Conservation (phyloP, 371 early-diverging fungal genomes). For the Coemansia sp. region DNA sequence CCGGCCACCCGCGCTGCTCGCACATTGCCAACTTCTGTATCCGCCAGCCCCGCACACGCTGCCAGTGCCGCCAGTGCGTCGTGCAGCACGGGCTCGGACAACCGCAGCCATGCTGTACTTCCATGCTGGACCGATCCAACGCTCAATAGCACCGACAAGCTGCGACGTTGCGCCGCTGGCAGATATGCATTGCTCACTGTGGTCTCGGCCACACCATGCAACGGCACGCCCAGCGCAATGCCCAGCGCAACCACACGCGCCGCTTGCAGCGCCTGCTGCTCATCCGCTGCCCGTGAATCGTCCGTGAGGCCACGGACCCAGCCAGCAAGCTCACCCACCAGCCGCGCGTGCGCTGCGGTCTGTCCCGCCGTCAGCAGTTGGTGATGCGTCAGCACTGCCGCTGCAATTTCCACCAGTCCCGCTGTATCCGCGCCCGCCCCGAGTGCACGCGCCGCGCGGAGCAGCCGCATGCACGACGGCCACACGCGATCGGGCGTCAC, state of each 20-base stretch:
- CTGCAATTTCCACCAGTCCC: constrained; percentile 20
- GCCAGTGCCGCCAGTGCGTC: constrained; percentile 17
- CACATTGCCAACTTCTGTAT: constrained; percentile 13
- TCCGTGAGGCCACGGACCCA: constrained; percentile 14
- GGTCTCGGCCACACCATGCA: constrained; percentile 41
- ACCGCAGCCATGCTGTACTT: constrained; percentile 35
- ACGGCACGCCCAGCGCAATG: constrained; percentile 29
- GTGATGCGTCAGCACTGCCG: constrained; percentile 25
- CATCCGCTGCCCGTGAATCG: constrained; percentile 16
- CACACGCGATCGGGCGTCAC: constrained; percentile 43
- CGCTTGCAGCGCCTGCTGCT: constrained; percentile 20
- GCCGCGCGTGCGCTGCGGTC: constrained; percentile 10
- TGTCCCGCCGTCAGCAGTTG: constrained; percentile 22
- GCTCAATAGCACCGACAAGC: constrained; percentile 23
- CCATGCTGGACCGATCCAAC: constrained; percentile 35
- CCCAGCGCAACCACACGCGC: constrained; percentile 27
- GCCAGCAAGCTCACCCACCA: constrained; percentile 16
- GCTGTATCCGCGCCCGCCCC: background rate
- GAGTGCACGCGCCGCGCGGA: constrained; percentile 11
- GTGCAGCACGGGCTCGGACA: constrained; percentile 16
- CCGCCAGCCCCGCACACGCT: constrained; percentile 21
- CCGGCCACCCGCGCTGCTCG: constrained; percentile 28
- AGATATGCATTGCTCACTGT: constrained; percentile 29
- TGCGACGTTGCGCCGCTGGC: constrained; percentile 24
- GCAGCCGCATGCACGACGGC: constrained; percentile 26